A percentile compares a stretch with the other conserved stretches of the same genome.
Conservation (phyloP, 139 green algal genomes). For the Diplosphaera chodatii region DNA sequence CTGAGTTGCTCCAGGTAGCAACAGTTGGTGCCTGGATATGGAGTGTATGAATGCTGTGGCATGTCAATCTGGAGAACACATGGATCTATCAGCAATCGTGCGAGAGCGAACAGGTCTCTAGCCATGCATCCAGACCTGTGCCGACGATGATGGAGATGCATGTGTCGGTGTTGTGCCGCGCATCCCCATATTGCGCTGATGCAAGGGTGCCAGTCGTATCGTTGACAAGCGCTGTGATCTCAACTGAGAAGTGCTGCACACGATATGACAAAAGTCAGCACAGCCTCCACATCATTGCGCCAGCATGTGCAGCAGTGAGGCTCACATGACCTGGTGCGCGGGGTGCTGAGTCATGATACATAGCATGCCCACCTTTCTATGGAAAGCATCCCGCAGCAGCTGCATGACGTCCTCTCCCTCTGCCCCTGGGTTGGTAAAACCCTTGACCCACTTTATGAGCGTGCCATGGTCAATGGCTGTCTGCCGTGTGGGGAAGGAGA, state of each 20-base stretch:
- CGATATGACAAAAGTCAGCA: too few relatives aligned
- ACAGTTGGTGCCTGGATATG: constrained; percentile 65
- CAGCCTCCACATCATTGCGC: too few relatives aligned
- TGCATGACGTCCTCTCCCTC: constrained; percentile 46
- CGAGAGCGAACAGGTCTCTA: too few relatives aligned
- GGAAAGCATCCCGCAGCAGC: constrained; percentile 31
- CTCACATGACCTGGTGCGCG: too few relatives aligned
- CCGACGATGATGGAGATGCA: constrained; percentile 74
- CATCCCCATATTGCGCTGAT: constrained; percentile 52
- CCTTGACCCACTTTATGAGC: constrained; percentile 83
- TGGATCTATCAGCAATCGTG: too few relatives aligned
- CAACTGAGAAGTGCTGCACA: constrained; percentile 14
- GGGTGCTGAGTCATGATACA: too few relatives aligned
- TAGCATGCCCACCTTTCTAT: not conserved
- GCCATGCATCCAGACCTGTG: too few relatives aligned
- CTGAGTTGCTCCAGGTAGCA: constrained; percentile 64
- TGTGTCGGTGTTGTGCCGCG: constrained; percentile 20
- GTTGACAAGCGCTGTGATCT: constrained; percentile 65
- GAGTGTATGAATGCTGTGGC: not conserved
- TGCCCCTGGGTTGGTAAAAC: constrained; percentile 25
- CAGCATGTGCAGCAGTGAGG: too few relatives aligned
- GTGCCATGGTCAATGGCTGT: constrained; percentile 54
- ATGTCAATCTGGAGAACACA: too few relatives aligned
- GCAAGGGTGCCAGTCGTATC: constrained; percentile 73
- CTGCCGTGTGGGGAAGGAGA: constrained; percentile 78